Conservation (phyloP, 1,139 yeast genomes). For the Suhomyces chickasaworum region DNA sequence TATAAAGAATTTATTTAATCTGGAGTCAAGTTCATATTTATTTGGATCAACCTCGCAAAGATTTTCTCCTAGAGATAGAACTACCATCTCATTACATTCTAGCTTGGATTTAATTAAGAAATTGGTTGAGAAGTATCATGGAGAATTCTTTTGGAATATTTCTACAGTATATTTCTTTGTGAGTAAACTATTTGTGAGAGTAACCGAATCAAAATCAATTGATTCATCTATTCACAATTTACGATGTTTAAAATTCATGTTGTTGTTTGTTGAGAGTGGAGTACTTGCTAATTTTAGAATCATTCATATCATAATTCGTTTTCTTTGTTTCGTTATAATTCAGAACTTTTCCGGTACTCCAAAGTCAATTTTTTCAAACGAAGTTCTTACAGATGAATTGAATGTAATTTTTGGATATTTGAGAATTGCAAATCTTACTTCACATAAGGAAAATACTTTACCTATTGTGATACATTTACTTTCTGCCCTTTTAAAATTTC, state of each 20-base stretch:
- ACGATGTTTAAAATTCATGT: conserved; percentile 43
- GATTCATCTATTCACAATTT: conserved; percentile 29
- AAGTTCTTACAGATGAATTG: conserved; percentile 27
- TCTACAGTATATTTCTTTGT: conserved; percentile 39
- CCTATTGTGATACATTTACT: conserved; percentile 18
- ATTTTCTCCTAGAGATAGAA: conserved; percentile 1
- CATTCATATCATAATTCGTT: conserved; percentile 23
- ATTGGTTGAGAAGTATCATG: conserved; percentile 23
- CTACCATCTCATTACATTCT: conserved; percentile 29
- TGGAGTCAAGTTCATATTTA: conserved; percentile 1
- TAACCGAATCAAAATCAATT: conserved; percentile 24
- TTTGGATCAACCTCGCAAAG: not conserved
- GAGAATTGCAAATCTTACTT: conserved; percentile 13
- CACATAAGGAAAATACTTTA: conserved; percentile 12
- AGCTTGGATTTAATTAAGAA: conserved; percentile 26
- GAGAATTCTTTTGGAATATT: conserved; percentile 39
- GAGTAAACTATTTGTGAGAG: conserved; percentile 31
- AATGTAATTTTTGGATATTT: conserved; percentile 19
- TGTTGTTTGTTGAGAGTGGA: conserved; percentile 28
- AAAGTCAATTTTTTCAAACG: not conserved
- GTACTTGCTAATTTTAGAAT: conserved; percentile 20
- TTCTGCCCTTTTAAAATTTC: conserved; percentile 14
- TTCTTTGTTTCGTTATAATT: conserved; percentile 24
- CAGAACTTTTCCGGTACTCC: conserved; percentile 16
- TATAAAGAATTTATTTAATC: conserved; percentile 18